Conservation (phyloP, 2,329 filamentous ascomycete species). For the Clonostachys sp. region DNA sequence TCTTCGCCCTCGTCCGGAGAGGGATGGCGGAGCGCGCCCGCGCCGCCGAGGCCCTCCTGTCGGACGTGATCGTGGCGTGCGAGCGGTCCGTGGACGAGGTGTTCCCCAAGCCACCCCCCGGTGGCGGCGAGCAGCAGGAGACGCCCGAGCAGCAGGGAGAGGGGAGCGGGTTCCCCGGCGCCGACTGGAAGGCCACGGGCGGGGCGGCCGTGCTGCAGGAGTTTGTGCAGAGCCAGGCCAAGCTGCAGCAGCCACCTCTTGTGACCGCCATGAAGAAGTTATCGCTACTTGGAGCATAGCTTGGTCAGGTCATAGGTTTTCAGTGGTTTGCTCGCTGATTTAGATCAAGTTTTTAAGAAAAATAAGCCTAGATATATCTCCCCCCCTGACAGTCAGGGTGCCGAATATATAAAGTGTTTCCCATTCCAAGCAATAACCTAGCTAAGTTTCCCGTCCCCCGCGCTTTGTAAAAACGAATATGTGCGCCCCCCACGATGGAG, state of each 20-base stretch:
- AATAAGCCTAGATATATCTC: no score
- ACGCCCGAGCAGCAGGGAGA: constrained; percentile 6
- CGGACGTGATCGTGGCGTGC: constrained; percentile 70
- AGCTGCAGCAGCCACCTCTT: constrained; percentile 41
- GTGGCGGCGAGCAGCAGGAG: constrained; percentile 9
- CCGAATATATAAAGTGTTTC: no score
- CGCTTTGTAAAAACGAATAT: no score
- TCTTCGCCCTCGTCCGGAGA: constrained; percentile 72
- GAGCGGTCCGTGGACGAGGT: constrained; percentile 64
- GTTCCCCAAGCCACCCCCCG: constrained; percentile 36
- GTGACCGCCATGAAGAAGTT: constrained; percentile 45
- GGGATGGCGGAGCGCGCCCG: constrained; percentile 84
- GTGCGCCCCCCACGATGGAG: no score
- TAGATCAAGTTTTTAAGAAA: no score
- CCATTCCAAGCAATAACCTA: no score
- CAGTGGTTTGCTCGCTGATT: no score
- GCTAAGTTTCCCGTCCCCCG: no score
- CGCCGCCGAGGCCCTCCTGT: constrained; percentile 69
- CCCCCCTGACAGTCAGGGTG: no score
- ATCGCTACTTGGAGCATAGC: constrained; percentile 34
- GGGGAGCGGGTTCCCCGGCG: constrained; percentile 10
- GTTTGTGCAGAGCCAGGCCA: constrained; percentile 34
- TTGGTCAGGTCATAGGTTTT: no score
- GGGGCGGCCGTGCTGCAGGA: constrained; percentile 49
- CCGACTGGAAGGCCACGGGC: constrained; percentile 31